Conservation (phyloP, 1,139 yeast species). For the Geotrichum klebahnii region DNA sequence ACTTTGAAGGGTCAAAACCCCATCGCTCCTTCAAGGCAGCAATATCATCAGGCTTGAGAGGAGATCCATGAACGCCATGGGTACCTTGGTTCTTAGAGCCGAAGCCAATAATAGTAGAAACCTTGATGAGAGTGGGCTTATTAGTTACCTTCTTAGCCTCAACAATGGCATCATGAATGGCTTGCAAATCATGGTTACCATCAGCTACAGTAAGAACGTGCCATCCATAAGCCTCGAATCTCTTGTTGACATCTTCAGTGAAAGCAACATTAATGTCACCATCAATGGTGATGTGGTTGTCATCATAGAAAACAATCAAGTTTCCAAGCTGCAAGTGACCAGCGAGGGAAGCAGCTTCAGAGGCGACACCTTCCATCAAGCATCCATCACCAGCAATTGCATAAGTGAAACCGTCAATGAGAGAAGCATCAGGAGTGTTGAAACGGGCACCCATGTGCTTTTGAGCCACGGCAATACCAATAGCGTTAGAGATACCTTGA, state of each 20-base stretch:
- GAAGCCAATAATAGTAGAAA: constrained; percentile 89
- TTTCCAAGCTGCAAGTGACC: constrained; percentile 95
- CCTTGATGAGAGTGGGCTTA: constrained; percentile 88
- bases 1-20: constrained; percentile 85
- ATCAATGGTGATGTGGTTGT: constrained; percentile 94
- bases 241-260: constrained; percentile 84
- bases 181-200: constrained; percentile 77
- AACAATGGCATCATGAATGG: constrained; percentile 66
- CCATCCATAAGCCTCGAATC: constrained; percentile 96
- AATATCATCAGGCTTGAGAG: constrained; percentile 91
- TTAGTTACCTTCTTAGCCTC: constrained; percentile 47
- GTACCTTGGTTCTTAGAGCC: constrained; percentile 88
- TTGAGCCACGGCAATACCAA: constrained; percentile 95
- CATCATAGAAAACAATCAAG: constrained; percentile 94
- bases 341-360: constrained; percentile 92
- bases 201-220: constrained; percentile 71
- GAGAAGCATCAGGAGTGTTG: constrained; percentile 76
- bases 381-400: constrained; percentile 95
- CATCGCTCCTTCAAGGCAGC: constrained; percentile 77
- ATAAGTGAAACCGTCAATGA: constrained; percentile 70
- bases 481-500: constrained; percentile 96
- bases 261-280: constrained; percentile 89
- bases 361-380: constrained; percentile 96
- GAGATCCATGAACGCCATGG: constrained; percentile 94
- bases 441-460: constrained; percentile 86